These are phyloP conservation scores for Tolypocladium sp. DNA, from an alignment of 2,329 filamentous ascomycete species.

Conservation along the genomic window DNA sequence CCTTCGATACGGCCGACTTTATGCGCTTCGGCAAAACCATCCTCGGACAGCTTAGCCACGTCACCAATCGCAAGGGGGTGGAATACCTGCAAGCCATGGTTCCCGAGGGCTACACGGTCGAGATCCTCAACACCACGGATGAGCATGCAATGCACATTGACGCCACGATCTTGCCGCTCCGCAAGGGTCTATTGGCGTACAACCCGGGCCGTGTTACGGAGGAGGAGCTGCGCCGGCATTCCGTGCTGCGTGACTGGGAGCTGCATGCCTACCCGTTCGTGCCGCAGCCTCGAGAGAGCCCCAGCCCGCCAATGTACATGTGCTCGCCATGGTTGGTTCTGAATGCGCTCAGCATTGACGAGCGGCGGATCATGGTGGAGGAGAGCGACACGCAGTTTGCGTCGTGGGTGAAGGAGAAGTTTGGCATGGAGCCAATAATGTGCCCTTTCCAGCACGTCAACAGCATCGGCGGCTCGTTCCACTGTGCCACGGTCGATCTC, in stretches of 20 bases:
- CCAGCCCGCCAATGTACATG: slow-evolving; percentile 2
- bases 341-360: slow-evolving; percentile 3
- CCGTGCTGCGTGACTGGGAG: slow-evolving; percentile 1
- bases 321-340: slow-evolving; percentile 3
- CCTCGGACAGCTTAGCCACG: slow-evolving; percentile 2
- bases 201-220: slow-evolving; percentile 1
- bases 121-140: background rate
- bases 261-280: slow-evolving; percentile 1
- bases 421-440: slow-evolving; percentile 2
- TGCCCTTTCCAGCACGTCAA: slow-evolving; percentile 4
- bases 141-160: slow-evolving; percentile 2
- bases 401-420: background rate
- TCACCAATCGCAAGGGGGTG: slow-evolving; percentile 1
- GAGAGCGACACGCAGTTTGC: slow-evolving; percentile 1
- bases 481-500: slow-evolving; percentile 3
- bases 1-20: slow-evolving; percentile 4
- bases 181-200: background rate
- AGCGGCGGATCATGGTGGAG: slow-evolving; percentile 1
- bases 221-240: background rate
- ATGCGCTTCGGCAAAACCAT: slow-evolving; percentile 3
- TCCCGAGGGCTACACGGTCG: slow-evolving; percentile 1
- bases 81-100: background rate
- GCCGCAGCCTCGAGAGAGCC: background rate
- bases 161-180: slow-evolving; percentile 3
- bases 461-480: slow-evolving; percentile 2